Base-by-base conservation (phyloP, 2,329 filamentous ascomycete genomes). In the Mycosphaerelloides madeirae region DNA sequence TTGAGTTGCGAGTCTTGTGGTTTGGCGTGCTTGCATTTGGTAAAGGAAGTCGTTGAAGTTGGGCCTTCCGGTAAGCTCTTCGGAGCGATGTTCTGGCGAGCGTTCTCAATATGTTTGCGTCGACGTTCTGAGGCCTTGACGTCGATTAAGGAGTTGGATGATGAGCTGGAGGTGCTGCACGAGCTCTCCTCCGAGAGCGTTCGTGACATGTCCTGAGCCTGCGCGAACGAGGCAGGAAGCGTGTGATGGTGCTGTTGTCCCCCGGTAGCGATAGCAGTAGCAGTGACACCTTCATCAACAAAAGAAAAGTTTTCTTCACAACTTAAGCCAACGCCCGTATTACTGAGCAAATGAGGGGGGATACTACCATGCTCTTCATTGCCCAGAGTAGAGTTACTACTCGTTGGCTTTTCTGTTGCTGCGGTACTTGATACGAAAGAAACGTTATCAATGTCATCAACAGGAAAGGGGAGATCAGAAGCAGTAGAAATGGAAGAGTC, bases 401-500 rank as follows among this genome's bases (percentile, higher is more conserved):
- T 51, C 37, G 36, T 42, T 31, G 53, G 53, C 47, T 49, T 54
- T 44, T 53, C 49, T 22, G 50, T 50, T 41, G 55, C 47, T 13
- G 41, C 42, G 16, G 36, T 28, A 52, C 43, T 46, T 29, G 53
- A 53, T 43, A 58, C 48, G 49, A 56, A 50, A 53, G 55, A 50
- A 9, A n/a, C 9, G 46, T 38, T 44, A 45, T 56, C 53, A 39
- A 56, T 25, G 49, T 52, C 40, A 43, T 57, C 50, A 38, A 57
- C 38, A 45, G 51, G 31, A 48, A 57, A 56, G 31, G 48, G 41
- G 46, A 64, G 56, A 47, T 59, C 59, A 49, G 58, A 52, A 29
- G 44, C 43, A 50, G 47, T 47, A 22, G 60, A 62, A 56, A 64
- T 59, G 56, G 64, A 61, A 57, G 71, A 73, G 49, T 66, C 60